A percentile compares a stretch with the other conserved stretches of the same genome.
Conservation (phyloP, 176 grass and related monocot species). For the Avena sativa region DNA sequence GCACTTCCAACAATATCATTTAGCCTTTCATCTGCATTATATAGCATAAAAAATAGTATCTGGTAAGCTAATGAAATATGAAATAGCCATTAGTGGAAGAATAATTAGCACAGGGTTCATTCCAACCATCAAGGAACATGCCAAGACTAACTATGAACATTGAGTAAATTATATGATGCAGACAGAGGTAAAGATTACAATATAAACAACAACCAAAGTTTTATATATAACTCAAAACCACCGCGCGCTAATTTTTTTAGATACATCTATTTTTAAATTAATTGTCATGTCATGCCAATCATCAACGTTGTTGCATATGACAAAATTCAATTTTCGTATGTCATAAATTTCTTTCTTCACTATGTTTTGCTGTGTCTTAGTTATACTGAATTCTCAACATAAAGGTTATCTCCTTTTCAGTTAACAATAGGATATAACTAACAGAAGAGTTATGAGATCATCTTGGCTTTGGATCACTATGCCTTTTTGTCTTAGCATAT, state of each 20-base stretch:
- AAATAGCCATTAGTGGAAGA: conserved; percentile 8
- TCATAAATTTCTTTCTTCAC: background rate
- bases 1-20: conserved; percentile 99
- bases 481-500: background rate
- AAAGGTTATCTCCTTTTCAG: background rate
- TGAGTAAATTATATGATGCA: conserved; percentile 14
- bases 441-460: background rate
- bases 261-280: conserved; percentile 1
- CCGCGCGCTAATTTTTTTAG: background rate
- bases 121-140: conserved; percentile 20
- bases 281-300: background rate
- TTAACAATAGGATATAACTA: background rate
- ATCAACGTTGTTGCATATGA: conserved; percentile 9
- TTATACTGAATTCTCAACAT: conserved; percentile 19
- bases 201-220: conserved; percentile 19
- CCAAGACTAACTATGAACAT: background rate
- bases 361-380: background rate
- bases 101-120: conserved; percentile 29
- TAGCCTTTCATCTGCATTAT: conserved; percentile 91
- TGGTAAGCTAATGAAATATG: conserved; percentile 39
- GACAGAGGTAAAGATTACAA: background rate
- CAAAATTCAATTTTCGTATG: background rate
- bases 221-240: conserved; percentile 9
- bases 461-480: background rate
- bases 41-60: conserved; percentile 47